Base-by-base conservation (phyloP, 2,329 filamentous ascomycete species). In the Chaetomium sp. region DNA sequence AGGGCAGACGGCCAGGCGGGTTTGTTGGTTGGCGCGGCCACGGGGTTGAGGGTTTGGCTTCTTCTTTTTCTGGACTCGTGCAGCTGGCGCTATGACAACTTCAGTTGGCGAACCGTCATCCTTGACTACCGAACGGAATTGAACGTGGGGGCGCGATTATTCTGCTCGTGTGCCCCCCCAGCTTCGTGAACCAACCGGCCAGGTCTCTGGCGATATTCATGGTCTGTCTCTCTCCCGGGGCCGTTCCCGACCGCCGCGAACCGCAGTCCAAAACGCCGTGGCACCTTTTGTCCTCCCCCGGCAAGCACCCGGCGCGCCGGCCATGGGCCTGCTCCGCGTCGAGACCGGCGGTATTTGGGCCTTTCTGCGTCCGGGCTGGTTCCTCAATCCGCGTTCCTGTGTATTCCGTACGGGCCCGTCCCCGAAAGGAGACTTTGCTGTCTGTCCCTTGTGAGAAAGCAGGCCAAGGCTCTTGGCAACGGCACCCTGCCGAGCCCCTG, bases 381-480 rank as follows among this genome's bases (percentile, higher is more conserved):
- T 27, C 19, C 19, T 27, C 19, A 27, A 27, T 27, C 19, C 19
- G 19, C 19, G 19, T 27, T 27, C 19, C 19, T 27, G 19, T 27
- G 19, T 27, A 2, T 27, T 27, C 19, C 19, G 10, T 43, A 9
- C 43, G 40, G 6, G 11, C 33, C 53, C n/a, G n/a, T 41, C 41
- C 40, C 27, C 34, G 33, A 6, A 19, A 40, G 14, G 32, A 44
- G 37, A 44, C 33, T 11, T 27, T 11, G 14, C 4, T 43, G 32
- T 27, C 14, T 27, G 33, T 48, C 19, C 33, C 7, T 9, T 7
- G 9, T n/a, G 46, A 58, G 59, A 56, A 62, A 57, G 58, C 44
- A 55, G 43, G 61, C 61, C 61, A 53, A 62, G 61, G 52, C 19
- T 47, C 62, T 64, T 64, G 62, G 62, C 61, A 59, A 61, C 57